Evolutionary conservation across 768 basidiomycete genomes (phyloP), one percentile per base, ranked within the genome.

Genomic region (Pulveroboletus sp.): DNA sequence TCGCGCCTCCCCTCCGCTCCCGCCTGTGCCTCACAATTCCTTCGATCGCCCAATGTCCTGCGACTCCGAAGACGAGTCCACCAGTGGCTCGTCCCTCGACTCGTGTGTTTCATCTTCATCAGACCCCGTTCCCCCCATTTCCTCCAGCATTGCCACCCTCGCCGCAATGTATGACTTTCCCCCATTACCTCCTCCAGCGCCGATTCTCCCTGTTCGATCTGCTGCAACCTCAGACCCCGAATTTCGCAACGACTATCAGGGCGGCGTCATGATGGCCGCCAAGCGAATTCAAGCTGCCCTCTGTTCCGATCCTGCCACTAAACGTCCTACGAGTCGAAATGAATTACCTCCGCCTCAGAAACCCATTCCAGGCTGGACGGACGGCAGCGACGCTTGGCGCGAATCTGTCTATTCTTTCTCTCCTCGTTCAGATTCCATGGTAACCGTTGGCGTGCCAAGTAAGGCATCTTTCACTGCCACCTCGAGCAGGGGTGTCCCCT

Each of bases 261-360:
- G 74, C 32, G 85, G 85, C 31, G 70, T 85, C 67, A 85, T 87
- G 76, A 86, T 86, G 84, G 79, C 82, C 3, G 76, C 73, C 26
- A 75, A 74, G 32, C 78, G 78, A 52, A 78, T 86, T 60, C 69
- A 73, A 35, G 71, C 76, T 14, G 70, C 69, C 20, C 64, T 77
- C 23, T 74, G 75, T 50, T 61, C 74, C 0, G 70, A 72, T 20
- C 73, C 76, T 24, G 45, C 59, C 20, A 54, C 64, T 12, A 76
- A 74, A 59, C 72, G 73, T 51, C 60, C 62, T 6, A 51, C 53
- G 2, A 61, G 68, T 12, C 69, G 70, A 31, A 58, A 63, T 30
- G 58, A 55, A 50, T 38, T 60, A 6, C 71, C 68, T 39, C 73
- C 73, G 20, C 66, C 70, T 6, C 66, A 68, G 50, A 67, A 69